Conservation (phyloP, 129 eudicot species). For the Escallonia herrerae region DNA sequence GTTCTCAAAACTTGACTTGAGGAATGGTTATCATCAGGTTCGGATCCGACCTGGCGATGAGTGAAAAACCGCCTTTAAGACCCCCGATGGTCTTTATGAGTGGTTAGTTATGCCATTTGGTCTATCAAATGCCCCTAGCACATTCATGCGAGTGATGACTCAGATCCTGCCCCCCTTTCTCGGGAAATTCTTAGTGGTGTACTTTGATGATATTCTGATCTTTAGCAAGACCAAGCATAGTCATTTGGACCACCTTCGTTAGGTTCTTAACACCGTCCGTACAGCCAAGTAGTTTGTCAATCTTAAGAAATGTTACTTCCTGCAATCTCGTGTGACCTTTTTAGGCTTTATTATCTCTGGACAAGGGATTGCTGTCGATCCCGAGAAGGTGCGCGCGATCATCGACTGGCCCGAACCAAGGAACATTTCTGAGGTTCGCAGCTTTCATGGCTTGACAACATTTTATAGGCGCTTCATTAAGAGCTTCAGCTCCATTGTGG, state of each 20-base stretch:
- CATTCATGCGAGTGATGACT: constrained; percentile 1
- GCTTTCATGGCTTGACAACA: no score
- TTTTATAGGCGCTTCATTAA: no score
- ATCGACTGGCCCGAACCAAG: no score
- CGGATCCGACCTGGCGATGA: constrained; percentile 1
- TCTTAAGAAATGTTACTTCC: neutral
- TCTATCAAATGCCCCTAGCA: neutral
- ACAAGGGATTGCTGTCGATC: no score
- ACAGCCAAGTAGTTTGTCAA: neutral
- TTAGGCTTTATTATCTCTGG: neutral
- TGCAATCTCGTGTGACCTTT: neutral
- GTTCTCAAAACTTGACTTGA: neutral
- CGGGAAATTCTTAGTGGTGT: neutral
- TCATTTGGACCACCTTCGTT: neutral
- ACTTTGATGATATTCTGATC: neutral
- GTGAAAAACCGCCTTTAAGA: constrained; percentile 11
- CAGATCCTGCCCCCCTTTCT: neutral
- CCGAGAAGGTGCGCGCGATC: no score
- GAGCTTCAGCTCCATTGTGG: no score
- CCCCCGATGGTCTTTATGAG: constrained; percentile 1
- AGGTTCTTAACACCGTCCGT: neutral
- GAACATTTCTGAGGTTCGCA: no score
- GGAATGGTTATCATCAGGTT: constrained; percentile 6
- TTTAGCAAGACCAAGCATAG: neutral
- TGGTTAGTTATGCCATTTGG: constrained; percentile 16